Evolutionary conservation across 2,329 filamentous ascomycete species (phyloP).

Genomic region (Penicillium sp.): DNA sequence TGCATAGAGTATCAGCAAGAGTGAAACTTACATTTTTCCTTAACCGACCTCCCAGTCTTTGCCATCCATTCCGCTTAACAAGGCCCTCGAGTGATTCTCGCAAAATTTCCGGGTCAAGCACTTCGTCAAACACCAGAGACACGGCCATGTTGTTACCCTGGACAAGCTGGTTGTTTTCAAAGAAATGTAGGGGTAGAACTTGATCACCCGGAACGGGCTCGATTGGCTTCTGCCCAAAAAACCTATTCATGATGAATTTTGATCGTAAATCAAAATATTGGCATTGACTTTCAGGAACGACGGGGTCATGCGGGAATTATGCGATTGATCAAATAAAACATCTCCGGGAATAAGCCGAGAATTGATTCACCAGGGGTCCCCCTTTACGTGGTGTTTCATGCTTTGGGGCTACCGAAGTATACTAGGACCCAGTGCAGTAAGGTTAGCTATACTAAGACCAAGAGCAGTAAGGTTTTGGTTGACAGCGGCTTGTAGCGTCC

Average conservation of each 20-base stretch:
- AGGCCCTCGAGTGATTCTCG: slow-evolving; percentile 13
- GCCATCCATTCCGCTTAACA: slow-evolving; percentile 9
- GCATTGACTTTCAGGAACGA: background rate
- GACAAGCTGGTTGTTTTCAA: slow-evolving; percentile 15
- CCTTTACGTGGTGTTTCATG: background rate
- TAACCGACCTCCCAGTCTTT: slow-evolving; percentile 14
- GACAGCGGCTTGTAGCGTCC: background rate
- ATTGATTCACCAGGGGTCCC: background rate
- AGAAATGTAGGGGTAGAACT: slow-evolving; percentile 17
- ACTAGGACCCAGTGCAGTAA: background rate
- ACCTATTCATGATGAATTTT: background rate
- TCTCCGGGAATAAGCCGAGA: background rate
- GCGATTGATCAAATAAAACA: background rate
- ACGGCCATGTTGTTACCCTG: slow-evolving; percentile 21
- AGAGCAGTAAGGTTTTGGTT: background rate
- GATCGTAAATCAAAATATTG: background rate
- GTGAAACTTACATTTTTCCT: slow-evolving; percentile 11
- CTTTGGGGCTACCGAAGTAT: background rate
- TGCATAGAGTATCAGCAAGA: background rate
- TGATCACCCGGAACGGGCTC: slow-evolving; percentile 1
- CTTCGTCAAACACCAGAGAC: slow-evolving; percentile 16
- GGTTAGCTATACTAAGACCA: background rate
- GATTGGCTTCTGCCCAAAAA: background rate
- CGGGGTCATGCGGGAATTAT: background rate
- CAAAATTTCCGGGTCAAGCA: slow-evolving; percentile 12